phyloP scores from a whole-genome alignment of 148 eudicot genomes.

The Amaranthus hypochondriacus region DNA sequence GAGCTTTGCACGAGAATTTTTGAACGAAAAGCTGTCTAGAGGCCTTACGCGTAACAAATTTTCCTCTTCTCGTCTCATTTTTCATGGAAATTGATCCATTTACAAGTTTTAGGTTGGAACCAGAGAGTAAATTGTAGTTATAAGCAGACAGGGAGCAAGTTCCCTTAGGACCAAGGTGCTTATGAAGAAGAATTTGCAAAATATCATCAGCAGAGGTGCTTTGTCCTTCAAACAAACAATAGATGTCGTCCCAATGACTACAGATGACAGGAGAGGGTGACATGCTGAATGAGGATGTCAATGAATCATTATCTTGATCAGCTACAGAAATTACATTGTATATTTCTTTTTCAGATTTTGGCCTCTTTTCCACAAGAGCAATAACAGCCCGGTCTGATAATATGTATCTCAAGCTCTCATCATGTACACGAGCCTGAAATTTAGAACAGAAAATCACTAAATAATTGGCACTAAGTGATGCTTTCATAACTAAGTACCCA shows the following conservation, averaged over 20 bases:
- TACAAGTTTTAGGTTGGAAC: slow-evolving; percentile 39
- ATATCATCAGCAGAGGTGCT: slow-evolving; percentile 41
- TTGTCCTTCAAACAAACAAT: slow-evolving; percentile 38
- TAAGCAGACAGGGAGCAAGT: slow-evolving; percentile 71
- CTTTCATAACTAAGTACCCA: too few species aligned
- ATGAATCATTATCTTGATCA: slow-evolving; percentile 48
- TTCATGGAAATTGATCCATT: slow-evolving; percentile 36
- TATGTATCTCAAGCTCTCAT: slow-evolving; percentile 88
- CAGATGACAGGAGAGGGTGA: slow-evolving; percentile 69
- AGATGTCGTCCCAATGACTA: slow-evolving; percentile 72
- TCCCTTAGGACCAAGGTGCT: slow-evolving; percentile 69
- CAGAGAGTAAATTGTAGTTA: slow-evolving; percentile 62
- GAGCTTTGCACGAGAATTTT: slow-evolving; percentile 95
- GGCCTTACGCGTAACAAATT: slow-evolving; percentile 49
- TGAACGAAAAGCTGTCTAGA: slow-evolving; percentile 84
- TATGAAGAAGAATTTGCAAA: slow-evolving; percentile 44
- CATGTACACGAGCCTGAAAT: slow-evolving; percentile 89
- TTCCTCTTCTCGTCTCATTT: slow-evolving; percentile 47
- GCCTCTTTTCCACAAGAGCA: slow-evolving; percentile 61
- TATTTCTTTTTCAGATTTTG: slow-evolving; percentile 48
- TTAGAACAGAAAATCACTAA: slow-evolving; percentile 15
- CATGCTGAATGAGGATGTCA: slow-evolving; percentile 20
- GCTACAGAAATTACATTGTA: slow-evolving; percentile 46
- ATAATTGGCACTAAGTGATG: not conserved
- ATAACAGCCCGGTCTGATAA: slow-evolving; percentile 74